Conservation (phyloP, 257 asterid genomes). For the Jacaranda mimosifolia region DNA sequence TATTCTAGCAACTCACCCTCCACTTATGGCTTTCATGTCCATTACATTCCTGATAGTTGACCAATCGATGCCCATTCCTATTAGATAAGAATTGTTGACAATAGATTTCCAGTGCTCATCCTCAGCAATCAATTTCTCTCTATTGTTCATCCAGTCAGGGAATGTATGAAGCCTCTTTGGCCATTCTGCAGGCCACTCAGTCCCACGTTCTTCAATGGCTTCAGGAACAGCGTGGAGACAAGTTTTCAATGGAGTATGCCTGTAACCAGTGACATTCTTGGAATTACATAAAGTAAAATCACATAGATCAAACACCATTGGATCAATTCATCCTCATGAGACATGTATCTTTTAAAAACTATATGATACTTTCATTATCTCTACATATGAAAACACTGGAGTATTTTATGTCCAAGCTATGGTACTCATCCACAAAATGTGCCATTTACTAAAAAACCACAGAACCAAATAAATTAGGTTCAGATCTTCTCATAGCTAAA, state of each 20-base stretch:
- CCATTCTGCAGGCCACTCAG: slow-evolving; percentile 99
- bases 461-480: background rate
- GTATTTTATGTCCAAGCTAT: background rate
- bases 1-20: slow-evolving; percentile 72
- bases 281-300: slow-evolving; percentile 28
- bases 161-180: slow-evolving; percentile 84
- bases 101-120: slow-evolving; percentile 82
- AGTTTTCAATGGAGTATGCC: slow-evolving; percentile 70
- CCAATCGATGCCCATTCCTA: slow-evolving; percentile 92
- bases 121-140: slow-evolving; percentile 76
- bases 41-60: slow-evolving; percentile 74
- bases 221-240: slow-evolving; percentile 83
- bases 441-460: background rate
- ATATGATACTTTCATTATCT: background rate
- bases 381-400: background rate
- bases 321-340: background rate
- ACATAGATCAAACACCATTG: background rate
- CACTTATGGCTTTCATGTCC: slow-evolving; percentile 97
- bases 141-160: slow-evolving; percentile 86
- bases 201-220: slow-evolving; percentile 88
- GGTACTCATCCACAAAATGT: background rate
- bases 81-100: slow-evolving; percentile 78
- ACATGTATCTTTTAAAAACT: background rate
- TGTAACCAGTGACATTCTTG: slow-evolving; percentile 34
- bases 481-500: background rate